Evolutionary conservation across 257 asterid species (phyloP), one percentile per base, ranked within the genome.

Genomic region (Nicotiana paniculata): DNA sequence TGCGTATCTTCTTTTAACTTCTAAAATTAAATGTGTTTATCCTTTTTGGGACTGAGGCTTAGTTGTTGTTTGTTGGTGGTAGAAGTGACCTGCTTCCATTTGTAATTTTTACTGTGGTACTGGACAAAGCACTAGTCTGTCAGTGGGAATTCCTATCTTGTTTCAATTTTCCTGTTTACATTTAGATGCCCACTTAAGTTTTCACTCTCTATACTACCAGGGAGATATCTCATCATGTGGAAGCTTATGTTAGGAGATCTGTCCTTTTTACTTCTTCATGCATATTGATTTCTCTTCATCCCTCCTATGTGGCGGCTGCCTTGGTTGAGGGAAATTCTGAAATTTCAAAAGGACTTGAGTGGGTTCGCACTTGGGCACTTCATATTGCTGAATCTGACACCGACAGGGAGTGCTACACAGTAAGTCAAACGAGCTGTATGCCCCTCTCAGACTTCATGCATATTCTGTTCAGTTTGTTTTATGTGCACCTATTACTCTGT

Each of bases 231-330:
- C 89, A 87, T 83, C 99, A 96, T 68, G 85, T 87, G 77, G 99
- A 96, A 88, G 94, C 98, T 59, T 93, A 89, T 79, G 98, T 96
- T 81, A 90, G 99, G 84, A 91, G 97, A 87, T 89, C 97, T 77
- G 99, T 90, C 72, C 96, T 94, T 81, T 94, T 92, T 87, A 90
- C 98, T 43, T 98, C 97, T 87, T 93, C 98, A 13, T 94, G 97
- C 84, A 80, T 91, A 84, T 77, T 96, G 68, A 84, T 90, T 85
- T 93, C 98, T 84, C 95, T 96, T 86, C 95, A 93, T 88, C 99
- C 99, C 77, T 85, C 99, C 21, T 91, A 80, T 72, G 93, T 96
- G 74, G 97, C 97, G 75, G 88, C 98, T 82, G 93, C 97, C 4
- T 55, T 94, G 88, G 87, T 83, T 28, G 94, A 89, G 77, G 97